Percentiles rank a stretch among this genome's conserved stretches.
phyloP scores from a whole-genome alignment of 176 grass and related monocot species.

The Eleusine indica region DNA sequence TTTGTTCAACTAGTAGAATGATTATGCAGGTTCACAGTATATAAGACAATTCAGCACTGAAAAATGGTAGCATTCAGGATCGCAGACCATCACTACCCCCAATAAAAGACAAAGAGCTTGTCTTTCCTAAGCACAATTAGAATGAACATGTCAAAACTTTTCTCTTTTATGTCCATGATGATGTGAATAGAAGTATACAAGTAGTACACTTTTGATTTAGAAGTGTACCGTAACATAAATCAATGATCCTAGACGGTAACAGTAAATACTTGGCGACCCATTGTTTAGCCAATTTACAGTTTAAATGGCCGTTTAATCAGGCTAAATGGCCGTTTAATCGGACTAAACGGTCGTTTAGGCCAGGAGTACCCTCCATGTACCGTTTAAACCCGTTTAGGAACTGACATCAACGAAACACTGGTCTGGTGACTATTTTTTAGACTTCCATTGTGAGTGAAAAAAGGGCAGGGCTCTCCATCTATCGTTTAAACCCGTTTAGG shows the following conservation, averaged over 20 bases:
- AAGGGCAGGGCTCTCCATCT: slow-evolving; percentile 18
- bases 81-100: background rate
- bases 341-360: too few species aligned
- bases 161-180: background rate
- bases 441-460: background rate
- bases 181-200: slow-evolving; percentile 2
- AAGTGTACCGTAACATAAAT: background rate
- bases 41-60: slow-evolving; percentile 5
- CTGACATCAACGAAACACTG: background rate
- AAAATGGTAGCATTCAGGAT: background rate
- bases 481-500: too few species aligned
- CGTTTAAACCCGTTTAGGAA: too few species aligned
- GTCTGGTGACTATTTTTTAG: background rate
- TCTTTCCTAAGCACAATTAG: too few species aligned
- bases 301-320: too few species aligned
- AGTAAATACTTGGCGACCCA: too few species aligned
- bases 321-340: too few species aligned
- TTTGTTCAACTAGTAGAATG: slow-evolving; percentile 15
- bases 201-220: background rate
- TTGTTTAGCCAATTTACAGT: too few species aligned
- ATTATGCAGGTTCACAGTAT: slow-evolving; percentile 13
- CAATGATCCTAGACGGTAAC: too few species aligned
- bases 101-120: background rate
- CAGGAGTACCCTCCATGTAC: too few species aligned
- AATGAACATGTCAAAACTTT: background rate